Percentiles rank a stretch among this genome's conserved stretches.
Conservation (phyloP, 176 grass and related monocot species). For the Cocos nucifera region DNA sequence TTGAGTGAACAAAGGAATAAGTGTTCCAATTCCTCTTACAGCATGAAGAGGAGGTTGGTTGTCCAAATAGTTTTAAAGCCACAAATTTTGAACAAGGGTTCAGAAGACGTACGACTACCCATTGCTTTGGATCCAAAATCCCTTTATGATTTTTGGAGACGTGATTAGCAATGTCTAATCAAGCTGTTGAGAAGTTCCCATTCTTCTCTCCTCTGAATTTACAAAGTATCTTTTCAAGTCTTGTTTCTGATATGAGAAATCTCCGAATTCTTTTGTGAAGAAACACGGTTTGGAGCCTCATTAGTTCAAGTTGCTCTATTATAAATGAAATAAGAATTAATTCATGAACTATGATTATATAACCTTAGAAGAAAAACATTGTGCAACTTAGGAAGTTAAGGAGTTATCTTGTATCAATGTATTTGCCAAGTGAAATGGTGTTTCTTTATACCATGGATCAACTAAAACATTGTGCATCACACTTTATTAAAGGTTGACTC, state of each 20-base stretch:
- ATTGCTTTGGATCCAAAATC: conserved; percentile 9
- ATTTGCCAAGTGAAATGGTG: conserved; percentile 1
- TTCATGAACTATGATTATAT: too few species aligned
- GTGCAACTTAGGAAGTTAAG: too few species aligned
- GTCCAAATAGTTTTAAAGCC: conserved; percentile 8
- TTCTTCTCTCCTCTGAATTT: background rate
- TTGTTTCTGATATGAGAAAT: conserved; percentile 9
- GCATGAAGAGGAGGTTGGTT: conserved; percentile 7
- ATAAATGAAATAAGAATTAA: too few species aligned
- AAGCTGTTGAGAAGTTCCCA: conserved; percentile 4
- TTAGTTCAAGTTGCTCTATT: too few species aligned
- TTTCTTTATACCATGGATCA: conserved; percentile 4
- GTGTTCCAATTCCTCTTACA: conserved; percentile 18
- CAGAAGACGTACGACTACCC: background rate
- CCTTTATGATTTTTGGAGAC: background rate
- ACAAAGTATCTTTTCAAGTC: conserved; percentile 9
- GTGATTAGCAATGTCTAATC: background rate
- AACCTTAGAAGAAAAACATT: too few species aligned
- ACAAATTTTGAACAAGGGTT: background rate
- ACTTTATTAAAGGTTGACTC: background rate
- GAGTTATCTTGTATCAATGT: background rate
- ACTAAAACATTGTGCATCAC: background rate
- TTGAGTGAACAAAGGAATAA: conserved; percentile 16
- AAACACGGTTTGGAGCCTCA: background rate
- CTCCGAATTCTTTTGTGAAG: conserved; percentile 1